phyloP scores from a whole-genome alignment of 2,329 filamentous ascomycete genomes.

The Nigrospora osmanthi region DNA sequence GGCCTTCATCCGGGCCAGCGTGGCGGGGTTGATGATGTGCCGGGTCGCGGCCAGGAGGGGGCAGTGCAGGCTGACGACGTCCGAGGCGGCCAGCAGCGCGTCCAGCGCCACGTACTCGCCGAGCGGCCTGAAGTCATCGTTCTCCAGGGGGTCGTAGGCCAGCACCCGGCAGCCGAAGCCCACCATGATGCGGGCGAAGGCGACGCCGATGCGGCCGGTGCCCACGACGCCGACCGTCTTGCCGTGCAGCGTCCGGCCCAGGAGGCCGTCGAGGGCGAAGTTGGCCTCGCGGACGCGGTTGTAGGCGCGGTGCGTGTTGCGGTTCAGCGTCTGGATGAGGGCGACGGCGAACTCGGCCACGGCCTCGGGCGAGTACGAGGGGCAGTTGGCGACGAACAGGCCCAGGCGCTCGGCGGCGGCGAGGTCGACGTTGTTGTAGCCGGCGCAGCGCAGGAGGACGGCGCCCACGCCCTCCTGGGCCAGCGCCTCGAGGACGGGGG shows the following conservation, averaged over 20 bases:
- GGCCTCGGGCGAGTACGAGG: conserved; percentile 60
- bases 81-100: conserved; percentile 43
- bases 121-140: conserved; percentile 36
- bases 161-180: conserved; percentile 59
- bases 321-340: conserved; percentile 58
- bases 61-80: conserved; percentile 60
- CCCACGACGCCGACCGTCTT: conserved; percentile 62
- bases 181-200: conserved; percentile 51
- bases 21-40: conserved; percentile 49
- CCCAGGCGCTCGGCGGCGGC: conserved; percentile 42
- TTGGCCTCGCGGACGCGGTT: conserved; percentile 63
- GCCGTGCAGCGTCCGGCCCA: conserved; percentile 52
- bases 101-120: conserved; percentile 48
- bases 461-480: conserved; percentile 42
- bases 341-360: conserved; percentile 65
- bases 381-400: conserved; percentile 58
- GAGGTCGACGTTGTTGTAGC: conserved; percentile 62
- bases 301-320: conserved; percentile 60
- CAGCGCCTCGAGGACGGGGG: conserved; percentile 42
- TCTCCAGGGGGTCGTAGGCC: conserved; percentile 51
- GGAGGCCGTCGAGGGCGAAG: conserved; percentile 57
- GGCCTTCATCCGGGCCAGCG: conserved; percentile 47
- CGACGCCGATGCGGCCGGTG: conserved; percentile 57
- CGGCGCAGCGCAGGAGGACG: conserved; percentile 59
- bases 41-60: conserved; percentile 52